phyloP scores from a whole-genome alignment of 148 eudicot species.

The Cornus florida region DNA sequence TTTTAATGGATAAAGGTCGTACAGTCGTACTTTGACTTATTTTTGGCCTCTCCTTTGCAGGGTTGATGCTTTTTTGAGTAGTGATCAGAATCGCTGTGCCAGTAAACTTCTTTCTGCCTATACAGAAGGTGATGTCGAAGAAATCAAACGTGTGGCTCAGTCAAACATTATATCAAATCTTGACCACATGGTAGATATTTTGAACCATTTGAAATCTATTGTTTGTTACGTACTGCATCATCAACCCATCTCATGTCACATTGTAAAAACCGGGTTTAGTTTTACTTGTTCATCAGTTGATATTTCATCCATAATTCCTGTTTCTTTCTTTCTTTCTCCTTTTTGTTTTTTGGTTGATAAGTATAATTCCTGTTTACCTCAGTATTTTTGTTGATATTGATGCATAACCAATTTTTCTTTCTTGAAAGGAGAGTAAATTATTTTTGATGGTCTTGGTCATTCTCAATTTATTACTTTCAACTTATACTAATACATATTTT shows the following conservation, averaged over 20 bases:
- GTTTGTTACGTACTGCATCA: background rate
- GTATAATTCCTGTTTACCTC: no score
- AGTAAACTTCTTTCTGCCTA: constrained; percentile 77
- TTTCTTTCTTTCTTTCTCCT: no score
- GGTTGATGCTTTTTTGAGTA: constrained; percentile 69
- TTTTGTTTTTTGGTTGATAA: no score
- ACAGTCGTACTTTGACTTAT: background rate
- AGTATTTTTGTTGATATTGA: no score
- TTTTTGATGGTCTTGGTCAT: no score
- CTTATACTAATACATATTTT: no score
- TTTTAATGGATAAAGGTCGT: background rate
- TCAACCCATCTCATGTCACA: background rate
- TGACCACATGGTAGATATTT: constrained; percentile 53
- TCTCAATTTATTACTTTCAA: no score
- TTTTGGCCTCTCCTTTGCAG: constrained; percentile 29
- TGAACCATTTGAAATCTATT: constrained; percentile 5
- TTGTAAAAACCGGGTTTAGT: background rate
- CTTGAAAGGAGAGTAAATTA: no score
- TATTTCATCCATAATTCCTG: background rate
- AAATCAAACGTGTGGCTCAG: constrained; percentile 58
- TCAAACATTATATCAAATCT: constrained; percentile 65
- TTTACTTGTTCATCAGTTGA: background rate
- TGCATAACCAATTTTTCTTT: no score
- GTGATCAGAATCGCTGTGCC: constrained; percentile 73
- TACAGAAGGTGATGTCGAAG: constrained; percentile 70